Conservation (phyloP, 2,329 filamentous ascomycete species). For the Fusarium tjaetaba region DNA sequence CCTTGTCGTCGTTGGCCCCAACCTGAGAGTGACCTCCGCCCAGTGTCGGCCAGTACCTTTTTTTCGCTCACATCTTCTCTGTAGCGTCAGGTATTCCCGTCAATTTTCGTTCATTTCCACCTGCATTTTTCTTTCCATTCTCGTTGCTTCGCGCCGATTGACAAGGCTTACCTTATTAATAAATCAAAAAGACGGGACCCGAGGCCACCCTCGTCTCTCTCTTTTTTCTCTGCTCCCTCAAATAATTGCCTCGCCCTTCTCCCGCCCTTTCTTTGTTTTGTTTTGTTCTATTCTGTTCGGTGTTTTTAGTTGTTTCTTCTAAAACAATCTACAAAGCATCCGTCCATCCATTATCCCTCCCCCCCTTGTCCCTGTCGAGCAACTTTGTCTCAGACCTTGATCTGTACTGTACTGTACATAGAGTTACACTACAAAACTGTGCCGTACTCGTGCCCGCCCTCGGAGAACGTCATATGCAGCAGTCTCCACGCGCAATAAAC, state of each 20-base stretch:
- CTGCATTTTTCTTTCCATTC: conserved; percentile 15
- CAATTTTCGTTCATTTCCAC: conserved; percentile 10
- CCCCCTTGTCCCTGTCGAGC: conserved; percentile 25
- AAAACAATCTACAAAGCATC: conserved; percentile 10
- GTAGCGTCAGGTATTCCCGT: conserved; percentile 13
- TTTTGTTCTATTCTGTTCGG: neutral
- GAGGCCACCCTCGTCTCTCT: neutral
- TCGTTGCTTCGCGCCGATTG: conserved; percentile 24
- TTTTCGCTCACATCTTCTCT: neutral
- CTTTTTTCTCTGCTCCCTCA: neutral
- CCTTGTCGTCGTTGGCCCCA: conserved; percentile 41
- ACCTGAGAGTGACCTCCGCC: conserved; percentile 5
- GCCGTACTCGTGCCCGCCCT: conserved; percentile 24
- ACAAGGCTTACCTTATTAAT: conserved; percentile 37
- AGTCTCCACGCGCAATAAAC: conserved; percentile 30
- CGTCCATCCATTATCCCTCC: neutral
- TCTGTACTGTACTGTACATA: conserved; percentile 15
- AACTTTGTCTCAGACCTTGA: conserved; percentile 29
- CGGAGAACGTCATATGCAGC: conserved; percentile 44
- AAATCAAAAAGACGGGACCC: conserved; percentile 19
- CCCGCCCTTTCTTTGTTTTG: conserved; percentile 14
- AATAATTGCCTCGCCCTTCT: conserved; percentile 15
- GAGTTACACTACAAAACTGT: conserved; percentile 1
- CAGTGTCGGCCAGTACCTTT: conserved; percentile 1
- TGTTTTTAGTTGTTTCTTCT: neutral